Evolutionary conservation across 228 moss, liverwort and hornwort genomes (phyloP).

Genomic region (Sphagnum fallax): DNA sequence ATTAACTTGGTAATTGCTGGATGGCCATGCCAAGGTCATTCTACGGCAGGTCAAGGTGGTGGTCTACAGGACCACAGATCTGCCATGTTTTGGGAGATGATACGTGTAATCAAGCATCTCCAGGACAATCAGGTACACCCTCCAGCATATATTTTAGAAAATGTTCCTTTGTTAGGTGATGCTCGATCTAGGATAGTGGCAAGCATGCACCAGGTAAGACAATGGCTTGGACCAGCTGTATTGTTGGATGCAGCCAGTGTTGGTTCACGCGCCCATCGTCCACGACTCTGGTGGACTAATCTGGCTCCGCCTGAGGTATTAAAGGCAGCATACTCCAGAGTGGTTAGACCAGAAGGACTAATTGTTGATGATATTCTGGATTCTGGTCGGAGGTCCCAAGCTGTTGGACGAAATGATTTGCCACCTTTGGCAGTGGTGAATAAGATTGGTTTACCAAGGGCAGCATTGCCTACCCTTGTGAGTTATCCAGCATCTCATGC

Average conservation of each 20-base stretch:
- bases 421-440: constrained; percentile 1
- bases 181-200: neutral
- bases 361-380: neutral
- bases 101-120: too few relatives aligned
- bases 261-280: neutral
- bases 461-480: neutral
- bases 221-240: neutral
- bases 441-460: neutral
- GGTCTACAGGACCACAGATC: too few relatives aligned
- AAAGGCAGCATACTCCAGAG: too few relatives aligned
- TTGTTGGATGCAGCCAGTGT: neutral
- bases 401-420: neutral
- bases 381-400: neutral
- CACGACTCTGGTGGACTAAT: too few relatives aligned
- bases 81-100: too few relatives aligned
- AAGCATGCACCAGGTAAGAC: neutral
- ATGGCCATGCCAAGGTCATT: too few relatives aligned
- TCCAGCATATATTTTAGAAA: too few relatives aligned
- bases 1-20: too few relatives aligned
- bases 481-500: constrained; percentile 1
- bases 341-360: neutral
- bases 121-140: too few relatives aligned
- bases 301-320: too few relatives aligned
- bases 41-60: neutral
- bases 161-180: neutral